phyloP scores from a whole-genome alignment of 805 yeast species.

The Sugiyamaella qingdaonensis region DNA sequence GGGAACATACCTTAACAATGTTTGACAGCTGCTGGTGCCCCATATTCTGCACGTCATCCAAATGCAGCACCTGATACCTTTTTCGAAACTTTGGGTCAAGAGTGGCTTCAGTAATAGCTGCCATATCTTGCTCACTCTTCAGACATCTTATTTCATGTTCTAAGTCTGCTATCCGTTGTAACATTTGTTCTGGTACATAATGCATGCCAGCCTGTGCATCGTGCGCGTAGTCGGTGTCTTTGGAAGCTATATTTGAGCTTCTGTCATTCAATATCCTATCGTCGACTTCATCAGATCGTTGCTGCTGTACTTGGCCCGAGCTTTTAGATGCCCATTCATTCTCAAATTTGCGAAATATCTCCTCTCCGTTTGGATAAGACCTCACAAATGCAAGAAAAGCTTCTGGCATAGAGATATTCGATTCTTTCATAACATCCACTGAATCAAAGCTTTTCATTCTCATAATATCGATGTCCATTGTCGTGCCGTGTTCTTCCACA shows the following conservation, averaged over 20 bases:
- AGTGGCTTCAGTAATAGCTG: not conserved
- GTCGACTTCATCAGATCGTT: too few species aligned
- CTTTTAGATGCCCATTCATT: not conserved
- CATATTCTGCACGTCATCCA: conserved; percentile 15
- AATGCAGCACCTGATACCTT: conserved; percentile 12
- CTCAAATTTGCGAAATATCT: conserved; percentile 3
- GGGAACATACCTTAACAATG: conserved; percentile 13
- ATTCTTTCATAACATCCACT: not conserved
- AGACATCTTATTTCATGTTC: not conserved
- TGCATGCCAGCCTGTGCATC: too few species aligned
- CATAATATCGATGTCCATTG: not conserved
- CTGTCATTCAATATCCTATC: too few species aligned
- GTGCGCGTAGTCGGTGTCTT: too few species aligned
- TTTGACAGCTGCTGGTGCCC: conserved; percentile 11
- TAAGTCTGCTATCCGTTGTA: not conserved
- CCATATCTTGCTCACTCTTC: not conserved
- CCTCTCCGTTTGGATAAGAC: conserved; percentile 7
- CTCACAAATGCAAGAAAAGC: conserved; percentile 6
- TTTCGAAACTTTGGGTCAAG: not conserved
- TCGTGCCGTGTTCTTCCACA: not conserved
- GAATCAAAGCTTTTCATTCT: not conserved
- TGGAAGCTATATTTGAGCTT: too few species aligned
- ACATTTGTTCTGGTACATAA: too few species aligned
- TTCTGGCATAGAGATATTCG: not conserved
- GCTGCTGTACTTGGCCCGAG: too few species aligned